Conservation (phyloP, 129 eudicot genomes). For the Centaurea solstitialis region DNA sequence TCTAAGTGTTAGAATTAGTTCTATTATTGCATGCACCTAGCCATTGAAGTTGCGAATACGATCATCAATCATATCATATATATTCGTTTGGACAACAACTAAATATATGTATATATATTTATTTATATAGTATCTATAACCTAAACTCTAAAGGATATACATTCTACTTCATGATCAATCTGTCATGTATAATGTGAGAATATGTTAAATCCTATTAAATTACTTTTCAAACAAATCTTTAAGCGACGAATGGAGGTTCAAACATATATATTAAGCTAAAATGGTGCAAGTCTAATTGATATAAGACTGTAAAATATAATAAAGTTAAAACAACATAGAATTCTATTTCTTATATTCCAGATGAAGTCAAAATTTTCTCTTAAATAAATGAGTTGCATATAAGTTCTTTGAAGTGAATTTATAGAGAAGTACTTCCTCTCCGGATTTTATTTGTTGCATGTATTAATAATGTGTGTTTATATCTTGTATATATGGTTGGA, state of each 20-base stretch:
- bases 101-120: too few species aligned
- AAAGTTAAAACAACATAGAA: neutral
- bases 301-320: too few species aligned
- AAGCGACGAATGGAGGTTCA: neutral
- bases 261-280: too few species aligned
- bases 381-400: neutral
- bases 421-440: too few species aligned
- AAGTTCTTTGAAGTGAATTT: neutral
- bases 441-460: neutral
- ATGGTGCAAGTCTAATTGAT: too few species aligned
- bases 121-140: neutral
- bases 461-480: neutral
- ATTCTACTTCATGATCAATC: neutral
- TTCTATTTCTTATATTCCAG: neutral
- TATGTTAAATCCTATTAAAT: neutral
- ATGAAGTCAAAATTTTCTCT: neutral
- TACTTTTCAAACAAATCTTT: neutral
- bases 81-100: conserved; percentile 11
- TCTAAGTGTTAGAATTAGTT: conserved; percentile 9
- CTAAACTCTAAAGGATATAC: neutral
- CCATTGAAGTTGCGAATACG: neutral
- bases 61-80: conserved; percentile 15
- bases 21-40: conserved; percentile 19
- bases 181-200: neutral
- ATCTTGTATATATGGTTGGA: too few species aligned